Base-by-base conservation (phyloP, 441 rosid genomes). In the Populus trichocarpa region DNA sequence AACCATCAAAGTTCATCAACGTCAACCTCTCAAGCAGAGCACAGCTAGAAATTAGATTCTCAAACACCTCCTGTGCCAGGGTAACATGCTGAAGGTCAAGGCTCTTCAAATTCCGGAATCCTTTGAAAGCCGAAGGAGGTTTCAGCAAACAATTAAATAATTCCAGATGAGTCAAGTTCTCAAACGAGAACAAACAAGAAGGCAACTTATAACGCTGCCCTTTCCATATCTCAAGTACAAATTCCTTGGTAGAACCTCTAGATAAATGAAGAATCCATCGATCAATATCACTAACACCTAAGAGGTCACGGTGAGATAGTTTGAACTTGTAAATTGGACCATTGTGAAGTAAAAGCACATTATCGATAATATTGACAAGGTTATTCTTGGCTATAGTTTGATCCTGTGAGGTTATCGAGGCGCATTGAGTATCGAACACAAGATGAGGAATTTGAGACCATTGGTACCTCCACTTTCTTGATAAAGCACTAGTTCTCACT, bases 71-170 rank as follows among this genome's bases (percentile, higher is more conserved):
- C 79, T 87, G 96, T 53, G 84, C 75, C 78, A 89, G 72, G 67
- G 96, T 89, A 80, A 91, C 81, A 77, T 90, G 92, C 78, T 91
- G 96, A 57, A 91, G 89, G 80, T 91, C 96, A 26, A 91, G 93
- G 81, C 92, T 91, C 85, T 83, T 91, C 87, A 90, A 87, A 75
- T 81, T 84, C 81, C 78, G 84, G 80, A 89, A 91, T 79, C 96
- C 93, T 77, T 84, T 84, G 84, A 89, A 88, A 2, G 78, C 77
- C 18, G 69, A 63, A 36, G 93, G 96, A 71, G 91, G 91, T 74
- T 85, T 88, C 57, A 91, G 83, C 87, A 87, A 83, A 82, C 96
- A 91, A 78, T 91, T 91, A 77, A 90, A 91, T 30, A 91, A 84
- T 85, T 90, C 93, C 89, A 91, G 83, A 76, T 91, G 92, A 73